Percentiles rank a stretch among this genome's conserved stretches.
Evolutionary conservation across 768 basidiomycete genomes (phyloP).

Genomic region (Psilocybe subaeruginosa): DNA sequence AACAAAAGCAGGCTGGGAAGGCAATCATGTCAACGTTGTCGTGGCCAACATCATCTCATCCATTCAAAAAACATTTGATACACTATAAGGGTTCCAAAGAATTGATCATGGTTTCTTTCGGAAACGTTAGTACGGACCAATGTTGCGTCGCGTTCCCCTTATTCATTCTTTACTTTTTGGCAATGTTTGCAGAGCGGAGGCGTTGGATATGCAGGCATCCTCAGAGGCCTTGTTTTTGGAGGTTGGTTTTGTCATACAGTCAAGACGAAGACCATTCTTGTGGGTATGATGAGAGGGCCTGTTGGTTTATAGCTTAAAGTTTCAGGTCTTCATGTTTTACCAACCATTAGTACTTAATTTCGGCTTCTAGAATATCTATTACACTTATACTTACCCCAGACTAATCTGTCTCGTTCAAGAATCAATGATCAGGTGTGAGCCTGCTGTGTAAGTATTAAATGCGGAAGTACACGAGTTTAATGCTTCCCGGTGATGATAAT

Average conservation of each 20-base stretch:
- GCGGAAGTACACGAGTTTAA: no score
- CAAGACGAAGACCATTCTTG: slow-evolving; percentile 25
- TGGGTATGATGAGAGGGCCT: slow-evolving; percentile 6
- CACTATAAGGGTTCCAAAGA: slow-evolving; percentile 54
- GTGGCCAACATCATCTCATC: slow-evolving; percentile 21
- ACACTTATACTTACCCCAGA: no score
- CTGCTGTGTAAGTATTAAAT: no score
- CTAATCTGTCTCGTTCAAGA: no score
- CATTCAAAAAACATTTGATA: slow-evolving; percentile 24
- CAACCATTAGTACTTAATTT: no score
- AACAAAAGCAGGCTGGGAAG: slow-evolving; percentile 24
- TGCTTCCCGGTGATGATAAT: no score
- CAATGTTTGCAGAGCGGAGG: slow-evolving; percentile 32
- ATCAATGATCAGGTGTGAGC: no score
- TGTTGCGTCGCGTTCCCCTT: neutral
- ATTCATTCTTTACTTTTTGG: neutral
- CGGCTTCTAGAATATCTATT: no score
- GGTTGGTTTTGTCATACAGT: slow-evolving; percentile 38
- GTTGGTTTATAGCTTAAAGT: slow-evolving; percentile 2
- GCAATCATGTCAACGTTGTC: slow-evolving; percentile 21
- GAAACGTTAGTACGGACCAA: slow-evolving; percentile 33
- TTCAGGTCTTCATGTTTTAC: no score
- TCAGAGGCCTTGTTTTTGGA: slow-evolving; percentile 48
- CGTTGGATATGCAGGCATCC: slow-evolving; percentile 40
- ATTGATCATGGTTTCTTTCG: slow-evolving; percentile 54